Evolutionary conservation across 371 early-diverging fungal species (phyloP).

Genomic region (Mortierella polycephala): DNA sequence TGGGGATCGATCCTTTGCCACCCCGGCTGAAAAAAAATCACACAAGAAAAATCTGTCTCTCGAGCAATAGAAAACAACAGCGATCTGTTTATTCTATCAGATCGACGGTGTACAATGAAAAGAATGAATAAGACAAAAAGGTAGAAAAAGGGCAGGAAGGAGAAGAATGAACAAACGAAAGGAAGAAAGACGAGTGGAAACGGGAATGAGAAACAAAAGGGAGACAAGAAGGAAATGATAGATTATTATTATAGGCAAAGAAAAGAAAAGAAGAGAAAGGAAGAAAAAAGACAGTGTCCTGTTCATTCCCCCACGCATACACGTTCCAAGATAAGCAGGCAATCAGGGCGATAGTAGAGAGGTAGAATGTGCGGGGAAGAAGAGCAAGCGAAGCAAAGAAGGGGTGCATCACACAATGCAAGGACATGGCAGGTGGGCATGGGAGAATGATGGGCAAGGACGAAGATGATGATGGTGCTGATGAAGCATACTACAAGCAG

Average conservation of each 20-base stretch:
- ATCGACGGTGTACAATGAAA: too few species aligned
- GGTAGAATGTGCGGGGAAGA: neutral
- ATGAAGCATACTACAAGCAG: too few species aligned
- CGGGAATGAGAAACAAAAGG: neutral
- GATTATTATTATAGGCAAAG: neutral
- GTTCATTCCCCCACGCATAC: neutral
- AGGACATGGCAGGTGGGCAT: neutral
- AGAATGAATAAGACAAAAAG: neutral
- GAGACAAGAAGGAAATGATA: neutral
- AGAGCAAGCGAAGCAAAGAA: neutral
- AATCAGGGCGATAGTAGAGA: conserved; percentile 9
- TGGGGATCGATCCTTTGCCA: too few species aligned
- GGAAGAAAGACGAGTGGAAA: neutral
- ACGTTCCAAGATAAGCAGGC: conserved; percentile 19
- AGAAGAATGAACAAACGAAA: neutral
- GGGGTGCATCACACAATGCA: neutral
- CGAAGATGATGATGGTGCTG: too few species aligned
- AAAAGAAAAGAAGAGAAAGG: neutral
- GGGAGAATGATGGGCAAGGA: neutral
- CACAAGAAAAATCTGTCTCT: too few species aligned
- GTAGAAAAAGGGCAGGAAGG: conserved; percentile 1
- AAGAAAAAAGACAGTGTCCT: neutral
- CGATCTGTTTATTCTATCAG: too few species aligned
- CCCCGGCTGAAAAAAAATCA: too few species aligned
- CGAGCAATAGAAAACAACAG: too few species aligned